Conservation (phyloP, 2,329 filamentous ascomycete species). For the Capronia epimyces region DNA sequence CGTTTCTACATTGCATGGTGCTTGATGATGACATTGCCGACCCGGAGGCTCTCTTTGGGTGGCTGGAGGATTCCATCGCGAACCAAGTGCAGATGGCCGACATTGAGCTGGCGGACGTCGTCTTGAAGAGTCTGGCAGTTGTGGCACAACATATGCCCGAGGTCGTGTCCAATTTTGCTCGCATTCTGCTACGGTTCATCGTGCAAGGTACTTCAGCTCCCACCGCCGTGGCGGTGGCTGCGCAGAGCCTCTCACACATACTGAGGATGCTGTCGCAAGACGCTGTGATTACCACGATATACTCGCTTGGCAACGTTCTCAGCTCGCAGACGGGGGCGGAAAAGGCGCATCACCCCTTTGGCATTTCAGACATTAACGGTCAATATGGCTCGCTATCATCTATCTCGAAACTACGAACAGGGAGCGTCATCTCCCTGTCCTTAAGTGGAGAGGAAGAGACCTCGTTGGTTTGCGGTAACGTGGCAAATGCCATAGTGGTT, state of each 20-base stretch:
- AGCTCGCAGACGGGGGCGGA: conserved; percentile 61
- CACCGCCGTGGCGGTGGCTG: conserved; percentile 67
- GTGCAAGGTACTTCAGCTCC: conserved; percentile 72
- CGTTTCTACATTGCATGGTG: conserved; percentile 78
- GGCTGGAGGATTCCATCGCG: conserved; percentile 76
- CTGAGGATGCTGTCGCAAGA: conserved; percentile 82
- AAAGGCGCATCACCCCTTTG: conserved; percentile 34
- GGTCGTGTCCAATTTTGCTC: conserved; percentile 69
- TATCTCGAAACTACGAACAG: conserved; percentile 49
- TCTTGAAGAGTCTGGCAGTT: conserved; percentile 75
- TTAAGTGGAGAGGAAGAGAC: conserved; percentile 73
- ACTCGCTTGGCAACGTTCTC: conserved; percentile 91
- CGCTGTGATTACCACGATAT: conserved; percentile 87
- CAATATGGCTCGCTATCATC: conserved; percentile 27
- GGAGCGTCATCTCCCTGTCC: conserved; percentile 73
- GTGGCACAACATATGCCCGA: conserved; percentile 68
- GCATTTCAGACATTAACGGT: conserved; percentile 26
- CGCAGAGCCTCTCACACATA: conserved; percentile 76
- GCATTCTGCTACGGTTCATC: conserved; percentile 77
- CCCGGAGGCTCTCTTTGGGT: conserved; percentile 68
- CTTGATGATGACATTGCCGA: conserved; percentile 78
- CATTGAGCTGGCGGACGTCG: conserved; percentile 66
- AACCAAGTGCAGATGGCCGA: conserved; percentile 80
- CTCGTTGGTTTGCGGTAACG: conserved; percentile 69
- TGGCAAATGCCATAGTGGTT: conserved; percentile 93